Evolutionary conservation across 768 basidiomycete genomes (phyloP), one percentile per base, ranked within the genome.

Genomic region (Russula abietina): DNA sequence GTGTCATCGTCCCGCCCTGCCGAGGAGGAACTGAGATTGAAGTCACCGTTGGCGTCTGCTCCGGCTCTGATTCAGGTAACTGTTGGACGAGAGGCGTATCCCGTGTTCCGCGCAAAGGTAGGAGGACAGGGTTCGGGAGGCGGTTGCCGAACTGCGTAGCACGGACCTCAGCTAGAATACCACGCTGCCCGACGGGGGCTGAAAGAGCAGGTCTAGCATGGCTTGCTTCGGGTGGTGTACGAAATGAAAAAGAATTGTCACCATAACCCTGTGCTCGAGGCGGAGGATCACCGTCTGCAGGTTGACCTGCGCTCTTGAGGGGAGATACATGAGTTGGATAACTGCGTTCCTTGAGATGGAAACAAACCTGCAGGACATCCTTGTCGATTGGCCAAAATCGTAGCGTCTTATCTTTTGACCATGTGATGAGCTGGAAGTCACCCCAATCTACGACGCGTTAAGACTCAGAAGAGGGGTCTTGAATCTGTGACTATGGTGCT

Each of bases 351-450:
- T 9, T 19, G 43, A 10, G 50, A 41, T 55, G 10, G 12, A 48
- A 38, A 41, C 76, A 45, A 66, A 84, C 91, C 79, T 87, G 80
- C 77, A 90, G 84, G 43, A 80, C 80, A 38, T 88, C 86, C 1
- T 77, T 73, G 58, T 85, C 83, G 2, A 98, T 80, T 0, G 93
- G 96, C 91, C 93, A 96, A 70, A 98, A 90, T 16, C 93, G 79
- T 38, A 99, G 74, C 0, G 91, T 94, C 22, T 92, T 83, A 70
- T 98, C 97, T 71, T 93, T 95, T 1, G 92, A 91, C 87, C 87
- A 88, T 3, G 87, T 88, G 41, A 89, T 84, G 2, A 84, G 77
- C 68, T 85, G 85, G 70, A 84, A 87, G 45, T 84, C 81, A 46
- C 78, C 69, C 43, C 71, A 72, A 36, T 76, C 76, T 77, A 60